Evolutionary conservation across 257 asterid genomes (phyloP).

Genomic region (Solanum tacnaense): DNA sequence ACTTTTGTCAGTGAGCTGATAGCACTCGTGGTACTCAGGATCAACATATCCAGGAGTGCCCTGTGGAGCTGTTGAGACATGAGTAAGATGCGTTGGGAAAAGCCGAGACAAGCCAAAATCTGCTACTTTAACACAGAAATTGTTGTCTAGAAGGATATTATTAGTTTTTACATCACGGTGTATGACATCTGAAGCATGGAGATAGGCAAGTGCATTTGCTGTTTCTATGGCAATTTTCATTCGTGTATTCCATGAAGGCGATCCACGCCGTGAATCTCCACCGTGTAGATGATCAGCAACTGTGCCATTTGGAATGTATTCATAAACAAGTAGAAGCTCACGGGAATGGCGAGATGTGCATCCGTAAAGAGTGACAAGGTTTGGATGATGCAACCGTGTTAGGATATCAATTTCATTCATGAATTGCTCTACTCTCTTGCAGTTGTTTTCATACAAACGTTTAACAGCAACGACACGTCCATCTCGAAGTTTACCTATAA

Average conservation of each 20-base stretch:
- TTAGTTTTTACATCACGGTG: slow-evolving; percentile 79
- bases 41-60: slow-evolving; percentile 89
- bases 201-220: slow-evolving; percentile 60
- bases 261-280: slow-evolving; percentile 24
- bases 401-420: slow-evolving; percentile 65
- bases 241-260: slow-evolving; percentile 49
- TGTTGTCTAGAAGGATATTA: slow-evolving; percentile 56
- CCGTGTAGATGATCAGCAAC: slow-evolving; percentile 80
- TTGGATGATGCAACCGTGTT: slow-evolving; percentile 40
- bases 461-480: slow-evolving; percentile 77
- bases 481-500: slow-evolving; percentile 50
- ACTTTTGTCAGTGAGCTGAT: slow-evolving; percentile 66
- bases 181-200: slow-evolving; percentile 54
- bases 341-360: slow-evolving; percentile 59
- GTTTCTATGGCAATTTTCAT: slow-evolving; percentile 65
- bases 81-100: slow-evolving; percentile 57
- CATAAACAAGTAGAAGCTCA: slow-evolving; percentile 62
- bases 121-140: slow-evolving; percentile 72
- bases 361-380: slow-evolving; percentile 59
- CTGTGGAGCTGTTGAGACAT: slow-evolving; percentile 81
- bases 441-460: slow-evolving; percentile 58
- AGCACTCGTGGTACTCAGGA: slow-evolving; percentile 73
- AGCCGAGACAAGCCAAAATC: slow-evolving; percentile 71
- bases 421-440: slow-evolving; percentile 67
- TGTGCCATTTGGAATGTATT: slow-evolving; percentile 61